Base-by-base conservation (phyloP, 495 filamentous ascomycete genomes). In the Aspergillus steynii region DNA sequence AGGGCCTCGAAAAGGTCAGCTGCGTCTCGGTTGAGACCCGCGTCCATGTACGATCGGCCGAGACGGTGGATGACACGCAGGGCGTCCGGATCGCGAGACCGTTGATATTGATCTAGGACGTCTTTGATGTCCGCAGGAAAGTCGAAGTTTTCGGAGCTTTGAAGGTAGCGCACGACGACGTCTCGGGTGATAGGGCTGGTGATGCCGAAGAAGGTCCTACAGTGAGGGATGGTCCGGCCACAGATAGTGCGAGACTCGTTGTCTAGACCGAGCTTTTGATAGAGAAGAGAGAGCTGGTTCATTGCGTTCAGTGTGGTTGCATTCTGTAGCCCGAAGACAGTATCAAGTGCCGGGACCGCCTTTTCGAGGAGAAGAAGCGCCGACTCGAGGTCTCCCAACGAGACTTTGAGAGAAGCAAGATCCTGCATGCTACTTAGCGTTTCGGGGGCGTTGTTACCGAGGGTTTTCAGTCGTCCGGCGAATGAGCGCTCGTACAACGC, bases 401-500 rank as follows among this genome's bases (percentile, higher is more conserved):
- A 56, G 14, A 67, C 62, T 46, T 71, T 71, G 9, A 74, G 59
- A 46, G 59, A 65, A 26, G 71, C 71, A 52, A 74, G 63, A 37
- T 70, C 64, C 54, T 71, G 69, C 71, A 74, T 74, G 54, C 67
- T 70, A 47, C 56, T 66, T 27, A 74, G 58, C 1, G 71, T 74
- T 14, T 74, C 69, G 15, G 71, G 71, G 6, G 69, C 67, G 50
- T 71, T 71, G 34, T 68, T 65, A 8, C 71, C 71, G 9, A 71
- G 63, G 0, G 62, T 71, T 54, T 68, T 70, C 32, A 71, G 27
- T 60, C 69, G 64, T 29, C 71, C 71, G 47, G 71, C 71, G 34
- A 67, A 68, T 46, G 70, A 71, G 20, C 71, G 65, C 53, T 74
- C 69, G 46, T 70, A 74, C 5, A 74, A 50, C 25, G 69, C 69